These are phyloP conservation scores for Citrus maxima DNA, from an alignment of 345 rosid species.

Conservation along the genomic window DNA sequence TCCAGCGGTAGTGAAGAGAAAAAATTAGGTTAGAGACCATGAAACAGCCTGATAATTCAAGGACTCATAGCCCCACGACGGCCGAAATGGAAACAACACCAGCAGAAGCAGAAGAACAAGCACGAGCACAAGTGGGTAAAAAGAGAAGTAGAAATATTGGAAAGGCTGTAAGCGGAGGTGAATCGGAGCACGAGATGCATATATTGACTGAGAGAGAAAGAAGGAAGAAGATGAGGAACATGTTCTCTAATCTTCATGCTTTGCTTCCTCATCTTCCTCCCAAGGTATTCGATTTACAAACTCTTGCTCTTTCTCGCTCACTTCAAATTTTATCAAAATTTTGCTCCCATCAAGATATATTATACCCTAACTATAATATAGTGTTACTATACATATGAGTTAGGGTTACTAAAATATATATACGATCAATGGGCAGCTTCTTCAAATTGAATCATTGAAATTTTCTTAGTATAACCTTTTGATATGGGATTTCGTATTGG, in stretches of 20 bases:
- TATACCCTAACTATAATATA: not conserved
- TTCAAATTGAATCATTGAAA: not conserved
- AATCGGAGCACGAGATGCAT: slow-evolving; percentile 45
- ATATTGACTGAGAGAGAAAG: slow-evolving; percentile 57
- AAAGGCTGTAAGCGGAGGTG: slow-evolving; percentile 10
- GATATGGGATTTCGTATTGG: too few relatives aligned
- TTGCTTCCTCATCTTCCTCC: slow-evolving; percentile 50
- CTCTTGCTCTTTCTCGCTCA: not conserved
- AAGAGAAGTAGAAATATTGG: slow-evolving; percentile 30
- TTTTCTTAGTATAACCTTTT: too few relatives aligned
- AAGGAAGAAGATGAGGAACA: slow-evolving; percentile 60
- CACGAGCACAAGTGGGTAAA: slow-evolving; percentile 7
- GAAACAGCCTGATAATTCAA: slow-evolving; percentile 6
- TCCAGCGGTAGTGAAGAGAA: not conserved
- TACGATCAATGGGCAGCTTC: not conserved
- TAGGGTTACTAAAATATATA: not conserved
- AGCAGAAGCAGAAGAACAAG: not conserved
- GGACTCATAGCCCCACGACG: not conserved
- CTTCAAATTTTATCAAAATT: not conserved
- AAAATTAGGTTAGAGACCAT: slow-evolving; percentile 5
- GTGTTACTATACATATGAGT: not conserved
- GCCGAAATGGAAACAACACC: not conserved
- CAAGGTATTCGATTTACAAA: slow-evolving; percentile 28
- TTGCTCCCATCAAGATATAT: not conserved
- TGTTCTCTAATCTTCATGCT: slow-evolving; percentile 53